Evolutionary conservation across 2,329 filamentous ascomycete genomes (phyloP).

Genomic region (Epichloe gansuensis): DNA sequence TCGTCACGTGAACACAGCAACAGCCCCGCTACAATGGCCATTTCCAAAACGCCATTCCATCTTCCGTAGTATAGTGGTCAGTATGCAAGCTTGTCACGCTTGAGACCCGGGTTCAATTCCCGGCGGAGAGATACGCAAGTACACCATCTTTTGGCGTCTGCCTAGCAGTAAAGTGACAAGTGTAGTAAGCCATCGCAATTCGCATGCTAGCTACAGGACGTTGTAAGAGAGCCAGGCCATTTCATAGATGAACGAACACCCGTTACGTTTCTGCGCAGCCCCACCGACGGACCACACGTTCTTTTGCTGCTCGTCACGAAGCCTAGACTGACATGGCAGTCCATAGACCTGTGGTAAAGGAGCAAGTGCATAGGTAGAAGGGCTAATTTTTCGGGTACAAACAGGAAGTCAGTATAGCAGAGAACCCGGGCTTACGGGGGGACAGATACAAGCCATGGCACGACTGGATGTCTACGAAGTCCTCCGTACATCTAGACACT

Average conservation of each 20-base stretch:
- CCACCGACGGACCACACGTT: not conserved
- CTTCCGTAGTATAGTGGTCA: slow-evolving; percentile 5
- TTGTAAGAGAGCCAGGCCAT: no score
- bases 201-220: no score
- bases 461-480: not conserved
- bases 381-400: no score
- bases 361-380: no score
- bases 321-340: no score
- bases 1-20: not conserved
- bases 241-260: no score
- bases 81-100: slow-evolving; percentile 4
- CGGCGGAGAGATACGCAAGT: not conserved
- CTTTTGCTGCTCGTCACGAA: not conserved
- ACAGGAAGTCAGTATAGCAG: no score
- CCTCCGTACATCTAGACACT: not conserved
- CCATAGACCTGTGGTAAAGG: no score
- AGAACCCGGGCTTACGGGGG: not conserved
- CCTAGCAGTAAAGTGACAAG: no score
- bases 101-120: slow-evolving; percentile 5
- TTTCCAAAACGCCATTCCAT: not conserved
- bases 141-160: no score
- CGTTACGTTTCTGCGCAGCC: not conserved
- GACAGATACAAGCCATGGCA: not conserved
- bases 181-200: no score
- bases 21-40: not conserved